Percentiles rank a stretch among this genome's conserved stretches.
These are phyloP conservation scores for Huntiella savannae DNA, from an alignment of 2,329 filamentous ascomycete genomes.

Conservation along the genomic window DNA sequence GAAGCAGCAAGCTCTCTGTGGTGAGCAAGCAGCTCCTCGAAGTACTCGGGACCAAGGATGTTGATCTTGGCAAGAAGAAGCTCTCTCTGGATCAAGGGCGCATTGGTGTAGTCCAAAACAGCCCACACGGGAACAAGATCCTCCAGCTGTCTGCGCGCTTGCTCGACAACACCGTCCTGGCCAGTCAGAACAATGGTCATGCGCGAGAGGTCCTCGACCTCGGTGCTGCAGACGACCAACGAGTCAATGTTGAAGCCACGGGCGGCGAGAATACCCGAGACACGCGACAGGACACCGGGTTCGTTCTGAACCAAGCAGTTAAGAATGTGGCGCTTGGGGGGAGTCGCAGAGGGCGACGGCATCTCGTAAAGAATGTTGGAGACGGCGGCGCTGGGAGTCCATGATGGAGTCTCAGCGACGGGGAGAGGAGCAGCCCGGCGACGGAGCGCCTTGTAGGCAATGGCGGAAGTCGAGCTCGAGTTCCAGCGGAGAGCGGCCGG, in stretches of 20 bases:
- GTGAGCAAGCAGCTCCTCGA: conserved; percentile 87
- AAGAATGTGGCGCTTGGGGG: conserved; percentile 85
- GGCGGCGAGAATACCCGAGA: conserved; percentile 88
- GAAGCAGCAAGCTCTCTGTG: conserved; percentile 65
- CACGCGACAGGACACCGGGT: conserved; percentile 86
- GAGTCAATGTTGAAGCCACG: conserved; percentile 99
- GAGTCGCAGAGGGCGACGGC: conserved; percentile 60
- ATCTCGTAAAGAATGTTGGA: conserved; percentile 99
- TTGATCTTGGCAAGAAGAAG: conserved; percentile 90
- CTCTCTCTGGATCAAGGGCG: conserved; percentile 88
- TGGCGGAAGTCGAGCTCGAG: conserved; percentile 69
- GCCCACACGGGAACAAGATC: conserved; percentile 97
- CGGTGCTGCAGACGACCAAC: conserved; percentile 90
- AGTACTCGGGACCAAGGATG: conserved; percentile 92
- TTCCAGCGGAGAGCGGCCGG: conserved; percentile 14
- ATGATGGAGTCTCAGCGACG: conserved; percentile 53
- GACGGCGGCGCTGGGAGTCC: conserved; percentile 85
- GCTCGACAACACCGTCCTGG: conserved; percentile 92
- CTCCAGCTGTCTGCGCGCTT: conserved; percentile 85
- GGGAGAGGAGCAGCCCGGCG: conserved; percentile 74
- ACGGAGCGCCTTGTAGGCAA: conserved; percentile 94
- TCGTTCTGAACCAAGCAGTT: conserved; percentile 99
- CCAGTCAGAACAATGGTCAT: conserved; percentile 98
- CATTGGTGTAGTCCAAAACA: conserved; percentile 84
- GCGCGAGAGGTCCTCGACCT: conserved; percentile 87